Evolutionary conservation across 1,284 basidiomycete species (phyloP).

Genomic region (Irpex rosettiformis): DNA sequence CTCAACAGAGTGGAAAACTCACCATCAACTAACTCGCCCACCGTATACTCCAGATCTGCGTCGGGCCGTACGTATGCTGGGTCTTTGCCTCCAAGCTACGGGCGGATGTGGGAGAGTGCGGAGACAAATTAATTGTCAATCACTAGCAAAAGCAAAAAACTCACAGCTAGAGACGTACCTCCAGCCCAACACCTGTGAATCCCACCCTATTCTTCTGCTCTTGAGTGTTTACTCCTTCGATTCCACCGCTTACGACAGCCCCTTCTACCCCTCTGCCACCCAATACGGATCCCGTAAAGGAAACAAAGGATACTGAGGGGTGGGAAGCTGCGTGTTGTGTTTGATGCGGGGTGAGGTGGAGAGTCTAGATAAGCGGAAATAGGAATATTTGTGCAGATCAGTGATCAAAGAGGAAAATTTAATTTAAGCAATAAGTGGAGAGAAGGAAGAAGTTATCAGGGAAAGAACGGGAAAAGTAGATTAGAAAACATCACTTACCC

Average conservation of each 20-base stretch:
- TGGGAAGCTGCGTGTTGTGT: conserved; percentile 67
- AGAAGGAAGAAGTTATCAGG: too few relatives aligned
- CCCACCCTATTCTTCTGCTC: conserved; percentile 26
- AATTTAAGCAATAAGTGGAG: too few relatives aligned
- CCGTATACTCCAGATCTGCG: conserved; percentile 82
- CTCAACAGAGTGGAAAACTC: conserved; percentile 13
- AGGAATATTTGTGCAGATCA: too few relatives aligned
- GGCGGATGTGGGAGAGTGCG: not conserved
- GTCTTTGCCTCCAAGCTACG: conserved; percentile 91
- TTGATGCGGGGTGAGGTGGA: conserved; percentile 73
- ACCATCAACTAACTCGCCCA: conserved; percentile 89
- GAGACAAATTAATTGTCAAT: not conserved
- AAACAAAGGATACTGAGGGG: conserved; percentile 73
- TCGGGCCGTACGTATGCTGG: conserved; percentile 91
- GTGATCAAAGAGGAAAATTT: too few relatives aligned
- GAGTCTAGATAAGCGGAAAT: conserved; percentile 9
- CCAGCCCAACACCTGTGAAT: conserved; percentile 81
- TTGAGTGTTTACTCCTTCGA: not conserved
- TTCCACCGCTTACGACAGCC: conserved; percentile 48
- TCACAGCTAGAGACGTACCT: conserved; percentile 39
- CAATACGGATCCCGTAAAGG: conserved; percentile 86
- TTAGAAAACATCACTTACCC: conserved; percentile 40
- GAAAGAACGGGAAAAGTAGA: too few relatives aligned
- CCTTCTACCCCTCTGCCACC: conserved; percentile 64
- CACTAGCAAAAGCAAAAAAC: not conserved